Evolutionary conservation across 202 grass and related monocot genomes (phyloP).

Genomic region (Zizania palustris): DNA sequence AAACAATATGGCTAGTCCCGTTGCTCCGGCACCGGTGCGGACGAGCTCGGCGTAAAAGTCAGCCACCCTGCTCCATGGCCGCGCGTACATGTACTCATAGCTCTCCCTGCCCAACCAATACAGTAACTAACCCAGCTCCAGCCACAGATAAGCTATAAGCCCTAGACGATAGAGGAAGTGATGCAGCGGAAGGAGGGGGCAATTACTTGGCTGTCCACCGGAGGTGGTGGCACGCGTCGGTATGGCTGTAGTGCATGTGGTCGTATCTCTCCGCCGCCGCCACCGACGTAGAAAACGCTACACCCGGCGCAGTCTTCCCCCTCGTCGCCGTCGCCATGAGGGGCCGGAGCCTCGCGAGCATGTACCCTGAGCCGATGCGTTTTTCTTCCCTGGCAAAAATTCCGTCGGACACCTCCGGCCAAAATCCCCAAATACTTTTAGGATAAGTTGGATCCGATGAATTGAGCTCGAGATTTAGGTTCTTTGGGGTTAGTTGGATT

Average conservation of each 20-base stretch:
- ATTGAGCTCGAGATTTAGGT: no score
- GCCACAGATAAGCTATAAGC: background rate
- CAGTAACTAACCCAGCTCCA: background rate
- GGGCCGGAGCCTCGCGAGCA: slow-evolving; percentile 53
- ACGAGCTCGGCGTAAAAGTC: slow-evolving; percentile 78
- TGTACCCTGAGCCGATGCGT: slow-evolving; percentile 5
- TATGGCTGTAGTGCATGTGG: slow-evolving; percentile 78
- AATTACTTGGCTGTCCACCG: slow-evolving; percentile 73
- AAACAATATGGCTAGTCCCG: slow-evolving; percentile 61
- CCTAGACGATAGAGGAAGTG: slow-evolving; percentile 24
- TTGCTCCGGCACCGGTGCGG: slow-evolving; percentile 42
- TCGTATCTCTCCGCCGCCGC: slow-evolving; percentile 57
- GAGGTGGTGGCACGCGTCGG: slow-evolving; percentile 62
- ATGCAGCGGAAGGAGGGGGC: background rate
- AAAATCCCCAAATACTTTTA: no score
- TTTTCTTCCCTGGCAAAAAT: background rate
- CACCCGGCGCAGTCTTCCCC: slow-evolving; percentile 24
- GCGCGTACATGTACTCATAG: slow-evolving; percentile 75
- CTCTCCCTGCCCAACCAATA: slow-evolving; percentile 61
- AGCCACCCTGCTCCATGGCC: slow-evolving; percentile 73
- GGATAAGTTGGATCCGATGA: no score
- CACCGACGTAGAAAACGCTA: slow-evolving; percentile 42
- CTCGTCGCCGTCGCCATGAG: slow-evolving; percentile 52
- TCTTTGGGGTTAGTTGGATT: no score
- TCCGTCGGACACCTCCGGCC: no score